Conservation (phyloP, 164 flowering plant species). For the Aristolochia fimbriata region DNA sequence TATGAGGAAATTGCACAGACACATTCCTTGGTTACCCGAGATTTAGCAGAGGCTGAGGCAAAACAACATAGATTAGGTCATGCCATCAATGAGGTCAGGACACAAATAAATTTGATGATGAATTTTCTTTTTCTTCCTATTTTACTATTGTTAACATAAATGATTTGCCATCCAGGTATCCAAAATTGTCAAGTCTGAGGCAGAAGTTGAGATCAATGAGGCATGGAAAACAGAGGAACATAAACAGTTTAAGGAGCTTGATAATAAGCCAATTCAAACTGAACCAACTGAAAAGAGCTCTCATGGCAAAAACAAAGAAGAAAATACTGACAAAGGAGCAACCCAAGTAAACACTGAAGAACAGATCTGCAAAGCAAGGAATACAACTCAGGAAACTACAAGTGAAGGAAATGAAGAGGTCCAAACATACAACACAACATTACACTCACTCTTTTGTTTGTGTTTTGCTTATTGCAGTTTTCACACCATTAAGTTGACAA, state of each 20-base stretch:
- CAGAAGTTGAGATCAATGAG: background rate
- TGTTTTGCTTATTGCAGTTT: too few relatives aligned
- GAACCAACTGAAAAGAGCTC: constrained; percentile 9
- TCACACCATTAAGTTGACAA: too few relatives aligned
- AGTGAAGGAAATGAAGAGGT: background rate
- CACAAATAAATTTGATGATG: too few relatives aligned
- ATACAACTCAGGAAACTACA: background rate
- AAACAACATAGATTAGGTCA: too few relatives aligned
- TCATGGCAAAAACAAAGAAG: constrained; percentile 7
- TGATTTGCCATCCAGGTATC: too few relatives aligned
- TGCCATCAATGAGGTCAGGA: too few relatives aligned
- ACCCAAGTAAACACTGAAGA: background rate
- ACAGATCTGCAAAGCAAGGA: background rate
- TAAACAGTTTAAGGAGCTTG: constrained; percentile 4
- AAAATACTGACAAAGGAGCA: constrained; percentile 11
- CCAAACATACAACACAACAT: background rate
- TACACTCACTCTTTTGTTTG: background rate
- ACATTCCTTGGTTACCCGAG: too few relatives aligned
- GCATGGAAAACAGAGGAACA: constrained; percentile 2
- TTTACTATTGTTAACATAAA: too few relatives aligned
- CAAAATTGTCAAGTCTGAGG: background rate
- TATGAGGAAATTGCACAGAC: too few relatives aligned
- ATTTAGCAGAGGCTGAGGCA: too few relatives aligned
- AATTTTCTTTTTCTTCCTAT: too few relatives aligned
- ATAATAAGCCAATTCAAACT: constrained; percentile 7